phyloP scores from a whole-genome alignment of 2,329 filamentous ascomycete species.

The Ophiobolus disseminans region DNA sequence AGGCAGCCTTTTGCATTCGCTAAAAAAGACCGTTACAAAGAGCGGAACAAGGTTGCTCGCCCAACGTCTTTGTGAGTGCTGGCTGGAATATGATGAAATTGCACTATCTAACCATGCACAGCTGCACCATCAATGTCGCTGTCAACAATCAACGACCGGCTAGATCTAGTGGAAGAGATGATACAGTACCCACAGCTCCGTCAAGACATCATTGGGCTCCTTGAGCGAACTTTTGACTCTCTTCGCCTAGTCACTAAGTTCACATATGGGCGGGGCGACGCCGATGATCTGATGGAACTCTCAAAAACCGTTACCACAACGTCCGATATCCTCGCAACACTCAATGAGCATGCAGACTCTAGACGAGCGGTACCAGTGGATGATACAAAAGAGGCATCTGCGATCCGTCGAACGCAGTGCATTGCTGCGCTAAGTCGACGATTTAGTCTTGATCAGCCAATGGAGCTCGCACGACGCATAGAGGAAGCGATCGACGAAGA shows the following conservation, averaged over 20 bases:
- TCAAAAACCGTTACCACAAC: slow-evolving; percentile 82
- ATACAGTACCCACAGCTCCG: slow-evolving; percentile 70
- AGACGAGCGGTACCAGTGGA: slow-evolving; percentile 22
- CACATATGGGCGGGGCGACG: slow-evolving; percentile 86
- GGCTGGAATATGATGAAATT: accelerated
- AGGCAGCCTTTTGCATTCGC: slow-evolving; percentile 88
- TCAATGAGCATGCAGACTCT: slow-evolving; percentile 26
- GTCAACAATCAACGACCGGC: slow-evolving; percentile 75
- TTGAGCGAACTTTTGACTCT: slow-evolving; percentile 82
- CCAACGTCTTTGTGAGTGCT: slow-evolving; percentile 74
- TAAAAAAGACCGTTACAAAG: slow-evolving; percentile 88
- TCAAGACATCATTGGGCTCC: slow-evolving; percentile 70
- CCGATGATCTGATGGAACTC: slow-evolving; percentile 86
- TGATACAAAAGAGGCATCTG: slow-evolving; percentile 10
- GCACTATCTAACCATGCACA: slow-evolving; percentile 35
- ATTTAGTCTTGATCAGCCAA: slow-evolving; percentile 71
- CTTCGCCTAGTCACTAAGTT: slow-evolving; percentile 94
- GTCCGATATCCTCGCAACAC: slow-evolving; percentile 63
- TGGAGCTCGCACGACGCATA: slow-evolving; percentile 74
- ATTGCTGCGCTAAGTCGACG: slow-evolving; percentile 58
- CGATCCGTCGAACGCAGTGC: slow-evolving; percentile 31
- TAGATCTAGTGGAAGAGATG: slow-evolving; percentile 82
- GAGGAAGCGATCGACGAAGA: slow-evolving; percentile 88
- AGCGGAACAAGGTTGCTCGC: slow-evolving; percentile 85
- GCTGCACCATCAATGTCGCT: slow-evolving; percentile 88